Evolutionary conservation across 352 stramenopile species (phyloP), one percentile per base, ranked within the genome.

Genomic region (Pseudoperonospora humuli): DNA sequence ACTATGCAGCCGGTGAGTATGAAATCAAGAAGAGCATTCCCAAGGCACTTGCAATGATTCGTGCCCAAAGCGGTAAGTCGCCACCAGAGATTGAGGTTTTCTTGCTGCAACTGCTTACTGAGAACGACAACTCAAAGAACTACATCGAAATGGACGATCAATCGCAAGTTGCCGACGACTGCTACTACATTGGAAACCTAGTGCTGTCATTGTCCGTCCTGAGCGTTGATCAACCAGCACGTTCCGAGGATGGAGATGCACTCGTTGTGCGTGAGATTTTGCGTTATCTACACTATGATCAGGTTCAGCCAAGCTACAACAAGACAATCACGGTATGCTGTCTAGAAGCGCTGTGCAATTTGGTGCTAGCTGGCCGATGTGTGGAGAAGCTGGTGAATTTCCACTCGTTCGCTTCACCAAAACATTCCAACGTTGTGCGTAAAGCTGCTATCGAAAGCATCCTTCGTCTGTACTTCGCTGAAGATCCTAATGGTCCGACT

Each of bases 91-190:
- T 92, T 23, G 80, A 90, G 37, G 69, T 54, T 0, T 92, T 92
- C 29, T 37, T 92, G 43, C 39, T 92, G 19, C 77, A 92, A 42
- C 43, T 92, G 27, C 69, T 92, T 14, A 73, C 41, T 17, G 77
- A 92, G 42, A 92, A 92, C 45, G 80, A 92, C 63, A 92, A 92
- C 55, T 92, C 80, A 34, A 90, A 92, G 45, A 92, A 92, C 45
- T 92, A 90, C 33, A 76, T 92, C 23, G 75, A 92, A 50, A 90
- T 90, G 77, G 77, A 81, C 44, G 80, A 92, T 28, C 75, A 88
- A 43, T 88, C 75, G 0, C 76, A 86, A 55, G 80, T 90, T 35
- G 77, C 74, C 0, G 80, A 90, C 38, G 77, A 92, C 58, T 89
- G 77, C 31, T 92, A 86, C 44, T 92, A 90, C 71, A 64, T 93